A percentile compares a stretch with the other conserved stretches of the same genome.
These are phyloP conservation scores for Papiliotrema laurentii DNA, from an alignment of 1,284 basidiomycete genomes.

Conservation along the genomic window DNA sequence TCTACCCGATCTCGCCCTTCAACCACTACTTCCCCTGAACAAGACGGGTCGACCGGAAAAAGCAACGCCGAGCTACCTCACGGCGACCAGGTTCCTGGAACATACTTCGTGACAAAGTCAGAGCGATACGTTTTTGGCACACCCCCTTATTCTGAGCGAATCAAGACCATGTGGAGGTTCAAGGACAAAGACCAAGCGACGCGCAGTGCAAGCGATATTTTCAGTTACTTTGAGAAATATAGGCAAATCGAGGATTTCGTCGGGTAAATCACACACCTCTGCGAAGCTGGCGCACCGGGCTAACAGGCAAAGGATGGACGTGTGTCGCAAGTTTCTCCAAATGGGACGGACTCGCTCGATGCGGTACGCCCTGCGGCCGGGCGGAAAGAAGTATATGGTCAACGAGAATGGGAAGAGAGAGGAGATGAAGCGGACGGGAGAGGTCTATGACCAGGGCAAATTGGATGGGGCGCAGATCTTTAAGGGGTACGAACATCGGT, in stretches of 20 bases:
- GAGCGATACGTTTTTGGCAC: slow-evolving; percentile 27
- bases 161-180: slow-evolving; percentile 29
- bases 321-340: slow-evolving; percentile 31
- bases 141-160: slow-evolving; percentile 24
- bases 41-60: not conserved
- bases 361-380: slow-evolving; percentile 27
- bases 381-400: slow-evolving; percentile 25
- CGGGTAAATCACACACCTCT: slow-evolving; percentile 13
- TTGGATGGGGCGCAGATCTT: slow-evolving; percentile 24
- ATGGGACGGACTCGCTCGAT: slow-evolving; percentile 32
- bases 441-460: slow-evolving; percentile 27
- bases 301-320: slow-evolving; percentile 24
- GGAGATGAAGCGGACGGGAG: slow-evolving; percentile 20
- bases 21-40: not conserved
- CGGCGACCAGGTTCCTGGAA: not conserved
- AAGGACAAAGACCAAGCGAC: slow-evolving; percentile 22
- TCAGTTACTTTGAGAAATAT: slow-evolving; percentile 19
- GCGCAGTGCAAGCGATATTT: slow-evolving; percentile 15
- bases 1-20: no score
- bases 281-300: not conserved
- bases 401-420: slow-evolving; percentile 1
- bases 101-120: not conserved
- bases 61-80: not conserved
- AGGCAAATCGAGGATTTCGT: slow-evolving; percentile 24
- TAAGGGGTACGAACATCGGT: slow-evolving; percentile 13